Percentiles rank a stretch among this genome's conserved stretches.
phyloP scores from a whole-genome alignment of 805 yeast species.

The Candida railenensis region DNA sequence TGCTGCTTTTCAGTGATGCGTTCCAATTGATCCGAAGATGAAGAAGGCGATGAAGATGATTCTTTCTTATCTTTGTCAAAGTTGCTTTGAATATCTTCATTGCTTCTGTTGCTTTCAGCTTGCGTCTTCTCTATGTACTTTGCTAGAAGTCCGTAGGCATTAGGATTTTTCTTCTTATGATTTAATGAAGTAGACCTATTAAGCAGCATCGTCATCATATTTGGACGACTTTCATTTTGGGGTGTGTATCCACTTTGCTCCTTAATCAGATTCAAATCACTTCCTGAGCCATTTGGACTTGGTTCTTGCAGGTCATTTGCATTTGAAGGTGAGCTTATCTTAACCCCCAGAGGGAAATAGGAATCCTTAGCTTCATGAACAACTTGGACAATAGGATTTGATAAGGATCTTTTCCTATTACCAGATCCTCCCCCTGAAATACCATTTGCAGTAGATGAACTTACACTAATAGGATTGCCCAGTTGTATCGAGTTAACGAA shows the following conservation, averaged over 20 bases:
- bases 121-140: slow-evolving; percentile 15
- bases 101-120: slow-evolving; percentile 15
- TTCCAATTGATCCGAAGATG: background rate
- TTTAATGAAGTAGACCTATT: slow-evolving; percentile 26
- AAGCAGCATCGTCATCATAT: slow-evolving; percentile 6
- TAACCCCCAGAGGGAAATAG: slow-evolving; percentile 22
- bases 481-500: slow-evolving; percentile 6
- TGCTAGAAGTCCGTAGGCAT: slow-evolving; percentile 14
- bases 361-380: slow-evolving; percentile 21
- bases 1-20: background rate
- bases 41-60: background rate
- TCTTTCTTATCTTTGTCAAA: background rate
- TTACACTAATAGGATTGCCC: background rate
- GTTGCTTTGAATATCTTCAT: slow-evolving; percentile 5
- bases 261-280: slow-evolving; percentile 6
- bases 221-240: slow-evolving; percentile 7
- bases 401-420: slow-evolving; percentile 20
- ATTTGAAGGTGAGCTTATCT: background rate
- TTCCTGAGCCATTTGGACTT: slow-evolving; percentile 5
- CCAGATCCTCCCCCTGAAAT: slow-evolving; percentile 2
- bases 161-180: slow-evolving; percentile 12
- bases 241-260: slow-evolving; percentile 8
- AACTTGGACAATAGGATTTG: slow-evolving; percentile 20
- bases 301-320: background rate
- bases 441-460: background rate